These are phyloP conservation scores for Sclerotinia minor DNA, from an alignment of 2,329 filamentous ascomycete species.

Conservation along the genomic window DNA sequence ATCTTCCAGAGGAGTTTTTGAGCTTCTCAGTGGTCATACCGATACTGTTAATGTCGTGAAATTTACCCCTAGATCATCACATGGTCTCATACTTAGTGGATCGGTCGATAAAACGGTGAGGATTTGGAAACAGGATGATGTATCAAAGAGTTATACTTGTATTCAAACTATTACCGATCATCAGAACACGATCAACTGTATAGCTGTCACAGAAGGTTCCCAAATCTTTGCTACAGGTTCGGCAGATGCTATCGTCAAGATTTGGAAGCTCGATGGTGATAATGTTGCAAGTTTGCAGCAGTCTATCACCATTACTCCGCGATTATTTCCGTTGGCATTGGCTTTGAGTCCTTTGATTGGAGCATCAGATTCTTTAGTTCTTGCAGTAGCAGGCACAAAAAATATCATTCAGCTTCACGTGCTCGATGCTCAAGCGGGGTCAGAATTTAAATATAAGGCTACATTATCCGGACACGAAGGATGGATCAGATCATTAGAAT, in stretches of 20 bases:
- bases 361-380: constrained; percentile 54
- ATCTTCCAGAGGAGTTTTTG: constrained; percentile 56
- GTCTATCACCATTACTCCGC: constrained; percentile 70
- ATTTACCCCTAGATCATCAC: constrained; percentile 60
- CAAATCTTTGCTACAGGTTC: constrained; percentile 72
- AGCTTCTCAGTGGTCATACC: constrained; percentile 72
- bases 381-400: constrained; percentile 85
- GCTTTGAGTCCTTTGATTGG: constrained; percentile 63
- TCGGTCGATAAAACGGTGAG: constrained; percentile 77
- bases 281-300: constrained; percentile 59
- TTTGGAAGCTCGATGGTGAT: constrained; percentile 63
- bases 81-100: constrained; percentile 71
- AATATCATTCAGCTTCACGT: constrained; percentile 80
- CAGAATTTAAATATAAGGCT: constrained; percentile 68
- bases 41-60: constrained; percentile 80
- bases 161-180: constrained; percentile 62
- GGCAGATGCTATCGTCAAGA: constrained; percentile 70
- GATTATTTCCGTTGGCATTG: constrained; percentile 78
- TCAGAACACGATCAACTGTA: constrained; percentile 72
- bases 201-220: constrained; percentile 46
- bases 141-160: constrained; percentile 40
- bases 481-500: constrained; percentile 86
- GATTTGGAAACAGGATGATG: constrained; percentile 62
- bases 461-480: constrained; percentile 88
- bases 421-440: constrained; percentile 46